phyloP scores from a whole-genome alignment of 768 basidiomycete genomes.

The Porphyrellus cyaneotinctus region DNA sequence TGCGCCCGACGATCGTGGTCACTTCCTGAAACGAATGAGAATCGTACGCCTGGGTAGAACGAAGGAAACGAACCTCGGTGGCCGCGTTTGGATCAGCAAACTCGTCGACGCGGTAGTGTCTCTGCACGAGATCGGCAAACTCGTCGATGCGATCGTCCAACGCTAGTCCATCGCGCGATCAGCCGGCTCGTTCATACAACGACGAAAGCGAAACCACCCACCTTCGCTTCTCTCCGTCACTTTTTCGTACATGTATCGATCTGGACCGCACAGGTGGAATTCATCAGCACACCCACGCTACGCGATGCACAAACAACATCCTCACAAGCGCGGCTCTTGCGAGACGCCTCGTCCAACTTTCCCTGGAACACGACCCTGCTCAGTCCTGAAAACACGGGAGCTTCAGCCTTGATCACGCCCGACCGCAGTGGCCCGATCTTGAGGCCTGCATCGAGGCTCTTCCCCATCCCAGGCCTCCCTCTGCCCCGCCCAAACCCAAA shows the following conservation, averaged over 20 bases:
- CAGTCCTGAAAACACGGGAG: conserved; percentile 16
- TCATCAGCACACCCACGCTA: not conserved
- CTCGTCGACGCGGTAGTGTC: conserved; percentile 66
- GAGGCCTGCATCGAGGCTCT: conserved; percentile 12
- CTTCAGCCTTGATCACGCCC: conserved; percentile 18
- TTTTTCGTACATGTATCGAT: conserved; percentile 95
- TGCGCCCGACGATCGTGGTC: conserved; percentile 68
- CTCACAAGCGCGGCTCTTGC: conserved; percentile 57
- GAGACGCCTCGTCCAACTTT: conserved; percentile 26
- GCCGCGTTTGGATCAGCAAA: conserved; percentile 70
- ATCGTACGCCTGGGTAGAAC: not conserved
- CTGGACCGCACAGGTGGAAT: conserved; percentile 32
- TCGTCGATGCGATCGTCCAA: conserved; percentile 89
- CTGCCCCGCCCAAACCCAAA: conserved; percentile 12
- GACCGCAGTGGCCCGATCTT: conserved; percentile 13
- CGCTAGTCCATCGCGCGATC: conserved; percentile 37
- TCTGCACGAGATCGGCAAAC: conserved; percentile 67
- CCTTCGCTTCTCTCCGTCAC: conserved; percentile 80
- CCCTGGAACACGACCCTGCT: conserved; percentile 32
- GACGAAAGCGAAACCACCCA: conserved; percentile 22
- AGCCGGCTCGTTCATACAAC: not conserved
- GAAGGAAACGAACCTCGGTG: conserved; percentile 42
- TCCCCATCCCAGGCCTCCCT: not conserved
- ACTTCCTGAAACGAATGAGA: conserved; percentile 44
- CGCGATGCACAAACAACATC: not conserved